Percentiles rank a stretch among this genome's conserved stretches.
Conservation (phyloP, 2,329 filamentous ascomycete species). For the Tympanopsis confertula region DNA sequence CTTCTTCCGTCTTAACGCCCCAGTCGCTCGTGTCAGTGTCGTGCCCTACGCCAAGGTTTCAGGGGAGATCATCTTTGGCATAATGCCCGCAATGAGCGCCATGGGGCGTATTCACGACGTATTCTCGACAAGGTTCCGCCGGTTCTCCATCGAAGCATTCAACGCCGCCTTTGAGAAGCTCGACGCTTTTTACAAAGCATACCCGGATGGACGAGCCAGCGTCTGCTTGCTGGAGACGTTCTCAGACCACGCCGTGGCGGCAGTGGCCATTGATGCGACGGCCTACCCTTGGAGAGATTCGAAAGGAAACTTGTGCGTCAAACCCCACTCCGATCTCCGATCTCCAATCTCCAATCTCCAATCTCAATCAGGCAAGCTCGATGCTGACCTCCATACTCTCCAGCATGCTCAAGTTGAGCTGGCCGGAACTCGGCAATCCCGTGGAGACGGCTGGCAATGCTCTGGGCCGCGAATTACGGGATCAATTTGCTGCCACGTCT, state of each 20-base stretch:
- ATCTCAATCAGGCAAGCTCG: too few species aligned
- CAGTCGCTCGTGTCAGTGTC: not conserved
- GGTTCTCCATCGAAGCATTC: constrained; percentile 3
- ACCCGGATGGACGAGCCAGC: constrained; percentile 3
- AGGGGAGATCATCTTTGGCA: too few species aligned
- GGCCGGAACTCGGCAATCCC: constrained; percentile 2
- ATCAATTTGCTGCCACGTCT: constrained; percentile 4
- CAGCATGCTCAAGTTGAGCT: constrained; percentile 7
- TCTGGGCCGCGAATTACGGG: constrained; percentile 4
- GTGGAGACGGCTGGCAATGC: constrained; percentile 2
- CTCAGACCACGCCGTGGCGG: constrained; percentile 4
- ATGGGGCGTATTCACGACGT: too few species aligned
- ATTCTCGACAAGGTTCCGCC: constrained; percentile 4
- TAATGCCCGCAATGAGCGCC: too few species aligned
- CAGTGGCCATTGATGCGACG: constrained; percentile 7
- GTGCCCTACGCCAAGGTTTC: constrained; percentile 4
- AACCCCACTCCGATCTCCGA: not conserved
- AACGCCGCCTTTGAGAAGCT: constrained; percentile 5
- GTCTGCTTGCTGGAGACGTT: constrained; percentile 6
- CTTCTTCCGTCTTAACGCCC: constrained; percentile 5
- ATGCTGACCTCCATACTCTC: too few species aligned
- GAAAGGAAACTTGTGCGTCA: constrained; percentile 7
- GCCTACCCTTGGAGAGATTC: constrained; percentile 13
- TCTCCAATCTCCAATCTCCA: too few species aligned
- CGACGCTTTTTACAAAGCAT: constrained; percentile 4